A percentile compares a stretch with the other conserved stretches of the same genome.
Evolutionary conservation across 345 rosid species (phyloP).

Genomic region (Conringia planisiliqua): DNA sequence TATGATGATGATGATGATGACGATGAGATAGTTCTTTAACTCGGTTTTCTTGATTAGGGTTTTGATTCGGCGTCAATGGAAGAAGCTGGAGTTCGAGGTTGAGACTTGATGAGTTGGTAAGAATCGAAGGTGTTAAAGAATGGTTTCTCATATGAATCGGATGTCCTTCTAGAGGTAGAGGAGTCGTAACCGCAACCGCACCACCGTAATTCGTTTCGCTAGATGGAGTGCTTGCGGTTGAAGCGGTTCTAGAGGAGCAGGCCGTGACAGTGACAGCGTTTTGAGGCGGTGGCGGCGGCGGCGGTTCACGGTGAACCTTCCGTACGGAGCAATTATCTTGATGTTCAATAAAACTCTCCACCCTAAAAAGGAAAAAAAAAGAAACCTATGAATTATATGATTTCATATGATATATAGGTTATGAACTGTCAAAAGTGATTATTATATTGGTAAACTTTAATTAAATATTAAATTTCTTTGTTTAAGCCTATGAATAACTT

Average conservation of each 20-base stretch:
- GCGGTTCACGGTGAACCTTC: slow-evolving; percentile 43
- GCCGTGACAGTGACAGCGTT: slow-evolving; percentile 40
- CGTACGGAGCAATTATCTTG: slow-evolving; percentile 70
- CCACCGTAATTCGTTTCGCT: slow-evolving; percentile 57
- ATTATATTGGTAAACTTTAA: slow-evolving; percentile 24
- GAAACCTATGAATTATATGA: neutral
- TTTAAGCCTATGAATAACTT: neutral
- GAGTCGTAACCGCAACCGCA: slow-evolving; percentile 28
- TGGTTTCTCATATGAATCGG: slow-evolving; percentile 22
- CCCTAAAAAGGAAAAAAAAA: slow-evolving; percentile 41
- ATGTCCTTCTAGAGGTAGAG: slow-evolving; percentile 27
- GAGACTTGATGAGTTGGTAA: slow-evolving; percentile 32
- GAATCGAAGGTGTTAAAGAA: neutral
- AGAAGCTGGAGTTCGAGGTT: slow-evolving; percentile 73
- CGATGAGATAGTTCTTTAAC: slow-evolving; percentile 27
- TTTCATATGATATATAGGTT: slow-evolving; percentile 33
- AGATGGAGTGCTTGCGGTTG: slow-evolving; percentile 73
- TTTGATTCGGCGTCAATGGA: slow-evolving; percentile 40
- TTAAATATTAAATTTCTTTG: neutral
- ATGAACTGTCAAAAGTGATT: slow-evolving; percentile 39
- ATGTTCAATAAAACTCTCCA: slow-evolving; percentile 86
- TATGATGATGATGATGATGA: slow-evolving; percentile 29
- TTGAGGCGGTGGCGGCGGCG: slow-evolving; percentile 44
- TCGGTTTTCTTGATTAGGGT: slow-evolving; percentile 23
- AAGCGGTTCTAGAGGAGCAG: slow-evolving; percentile 68